Base-by-base conservation (phyloP, 78 protist species). In the Dictyostelium intermedium region DNA sequence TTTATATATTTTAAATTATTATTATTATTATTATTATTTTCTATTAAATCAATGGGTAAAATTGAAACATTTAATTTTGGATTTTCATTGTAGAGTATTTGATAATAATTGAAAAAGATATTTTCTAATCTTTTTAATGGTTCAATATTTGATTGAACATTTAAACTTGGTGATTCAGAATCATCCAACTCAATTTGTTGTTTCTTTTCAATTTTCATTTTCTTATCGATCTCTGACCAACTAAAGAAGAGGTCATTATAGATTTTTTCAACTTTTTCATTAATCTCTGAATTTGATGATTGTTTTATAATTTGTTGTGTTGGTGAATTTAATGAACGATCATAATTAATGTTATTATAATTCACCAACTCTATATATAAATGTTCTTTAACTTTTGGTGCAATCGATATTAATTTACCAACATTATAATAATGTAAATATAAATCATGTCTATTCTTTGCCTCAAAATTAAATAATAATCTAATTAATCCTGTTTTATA, bases 401-500 rank as follows among this genome's bases (percentile, higher is more conserved):
- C 72, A 32, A 66, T n/a, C 10, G 63, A 35, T 45, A 34, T 8
- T 23, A 89, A 39, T 70, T 69, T 89, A 23, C 86, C 94, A 30
- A 89, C 25, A 69, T 89, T 89, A 14, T 50, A 70, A 70, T 78
- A 60, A 80, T 89, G 94, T 30, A 89, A 14, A 61, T 20, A 27
- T 82, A 82, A 82, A 82, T 60, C 84, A 32, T 72, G 7, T 72
- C 20, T 77, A 11, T 60, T 82, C 63, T 60, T 82, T 32, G 86
- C 43, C 60, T 82, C 76, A 35, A 82, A 39, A 82, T 82, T 63
- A 50, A 78, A 78, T 23, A 89, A 39, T 27, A 89, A 47, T 80
- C 87, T 25, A 43, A 89, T 47, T 35, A 89, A 80, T 34, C 78
- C 94, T 69, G 94, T 63, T 39, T 80, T 89, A n/a, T 81, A 81